Base-by-base conservation (phyloP, 495 filamentous ascomycete species). In the Penicillium paradoxum region DNA sequence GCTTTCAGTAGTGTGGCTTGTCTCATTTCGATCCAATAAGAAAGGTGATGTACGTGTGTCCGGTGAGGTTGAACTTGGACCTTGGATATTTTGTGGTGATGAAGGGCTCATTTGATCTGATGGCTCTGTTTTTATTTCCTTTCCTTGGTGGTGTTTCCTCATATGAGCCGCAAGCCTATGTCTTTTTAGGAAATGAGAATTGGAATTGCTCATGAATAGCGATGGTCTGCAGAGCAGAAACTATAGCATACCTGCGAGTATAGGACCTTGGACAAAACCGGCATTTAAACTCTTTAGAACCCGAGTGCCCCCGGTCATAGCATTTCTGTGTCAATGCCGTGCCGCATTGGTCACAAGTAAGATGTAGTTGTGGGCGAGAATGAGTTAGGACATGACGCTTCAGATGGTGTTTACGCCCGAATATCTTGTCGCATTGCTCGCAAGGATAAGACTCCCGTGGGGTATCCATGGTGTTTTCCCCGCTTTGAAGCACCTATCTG, bases 391-490 rank as follows among this genome's bases (percentile, higher is more conserved):
- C 8, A 30, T 45, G 43, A 24, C 42, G 42, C 14, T 45, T 45
- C 42, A 45, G 10, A 45, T 45, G 25, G 15, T 45, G 42, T 30
- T 45, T 45, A 45, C 15, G 42, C 17, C 43, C 11, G 43, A 45
- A 45, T 45, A 19, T 17, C 43, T 45, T 45, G 43, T 45, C 27
- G 27, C 43, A 45, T 45, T 45, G 43, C 9, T 45, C 43, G 43
- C 43, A 33, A 9, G 43, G 27, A 9, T 14, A 45, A 45, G 15
- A 13, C 15, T 45, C 43, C 27, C 21, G 27, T 15, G 9, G 17
- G 11, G 43, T n/a, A 8, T 32, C 6, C 43, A 45, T 45, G 1
- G 27, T 27, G 19, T 30, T 25, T 25, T 7, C 24, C 2, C 7
- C 24, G 8, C 19, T 44, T 27, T 33, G 27, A 21, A 45, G 15